Evolutionary conservation across 1,139 yeast genomes (phyloP), one percentile per base, ranked within the genome.

Genomic region (Debaryomyces singareniensis): DNA sequence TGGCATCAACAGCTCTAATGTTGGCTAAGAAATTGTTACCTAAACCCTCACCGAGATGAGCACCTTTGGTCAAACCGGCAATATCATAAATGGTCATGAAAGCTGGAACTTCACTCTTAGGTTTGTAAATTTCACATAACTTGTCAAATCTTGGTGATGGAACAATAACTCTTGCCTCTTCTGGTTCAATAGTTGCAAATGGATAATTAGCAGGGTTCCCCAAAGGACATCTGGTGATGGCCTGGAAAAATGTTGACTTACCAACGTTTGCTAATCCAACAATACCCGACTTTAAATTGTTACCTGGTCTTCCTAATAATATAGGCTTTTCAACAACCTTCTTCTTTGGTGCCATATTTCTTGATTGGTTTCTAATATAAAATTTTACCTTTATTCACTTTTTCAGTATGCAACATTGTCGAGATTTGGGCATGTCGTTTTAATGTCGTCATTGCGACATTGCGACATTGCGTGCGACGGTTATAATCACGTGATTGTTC

Each of bases 191-290:
- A 37, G 98, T 91, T 35, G 98, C 98, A 55, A 89, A 91, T 23
- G 98, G 98, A 58, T 89, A 91, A 62, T 91, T 91, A 41, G 97
- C 98, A 37, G 98, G 97, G 66, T 89, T 91, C 49, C 98, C 98
- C 49, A 91, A 73, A 34, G 95, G 94, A 53, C 87, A 87, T 65
- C 79, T 77, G 44, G 93, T 82, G 49, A 82, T 79, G 37, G 91
- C 91, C 60, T 82, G 91, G 74, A 81, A 81, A 58, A 81, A 81
- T 15, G 91, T 81, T 28, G 97, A 89, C 64, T 91, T 91, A 53
- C 98, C 98, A 42, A 89, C 95, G 53, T 89, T 89, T 55, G 97
- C 96, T 44, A 89, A 71, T 42, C 97, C 97, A 44, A 91, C 97
- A 51, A 91, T 89, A 61, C 98, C 98, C 34, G 91, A 85, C 61